These are phyloP conservation scores for Truncatella angustata DNA, from an alignment of 2,329 filamentous ascomycete species.

Conservation along the genomic window DNA sequence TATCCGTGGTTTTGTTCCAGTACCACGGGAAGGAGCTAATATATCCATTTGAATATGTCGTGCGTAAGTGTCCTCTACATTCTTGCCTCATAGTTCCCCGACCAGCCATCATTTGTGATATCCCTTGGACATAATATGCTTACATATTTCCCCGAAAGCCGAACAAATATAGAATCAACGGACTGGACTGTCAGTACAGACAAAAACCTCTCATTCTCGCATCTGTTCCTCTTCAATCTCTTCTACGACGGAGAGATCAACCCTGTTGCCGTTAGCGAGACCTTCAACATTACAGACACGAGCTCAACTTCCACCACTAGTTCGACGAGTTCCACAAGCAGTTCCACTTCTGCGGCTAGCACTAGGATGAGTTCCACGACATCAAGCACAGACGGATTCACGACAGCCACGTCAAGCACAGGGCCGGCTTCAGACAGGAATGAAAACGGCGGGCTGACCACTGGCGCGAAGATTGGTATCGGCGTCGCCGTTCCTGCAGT, in stretches of 20 bases:
- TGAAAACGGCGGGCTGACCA: neutral
- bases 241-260: constrained; percentile 4
- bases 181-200: neutral
- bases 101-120: neutral
- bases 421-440: neutral
- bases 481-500: neutral
- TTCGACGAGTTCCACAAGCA: neutral
- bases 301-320: neutral
- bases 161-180: neutral
- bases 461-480: neutral
- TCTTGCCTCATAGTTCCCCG: no score
- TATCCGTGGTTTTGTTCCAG: constrained; percentile 7
- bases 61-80: neutral
- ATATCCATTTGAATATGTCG: constrained; percentile 8
- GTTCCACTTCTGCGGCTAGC: neutral
- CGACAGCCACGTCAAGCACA: neutral
- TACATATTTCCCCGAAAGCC: neutral
- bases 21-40: neutral
- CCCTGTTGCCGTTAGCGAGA: neutral
- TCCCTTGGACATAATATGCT: neutral
- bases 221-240: constrained; percentile 1
- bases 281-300: constrained; percentile 6
- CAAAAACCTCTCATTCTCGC: neutral
- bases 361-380: neutral
- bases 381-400: neutral